phyloP scores from a whole-genome alignment of 2,329 filamentous ascomycete species.

The Colletotrichum gigasporum region DNA sequence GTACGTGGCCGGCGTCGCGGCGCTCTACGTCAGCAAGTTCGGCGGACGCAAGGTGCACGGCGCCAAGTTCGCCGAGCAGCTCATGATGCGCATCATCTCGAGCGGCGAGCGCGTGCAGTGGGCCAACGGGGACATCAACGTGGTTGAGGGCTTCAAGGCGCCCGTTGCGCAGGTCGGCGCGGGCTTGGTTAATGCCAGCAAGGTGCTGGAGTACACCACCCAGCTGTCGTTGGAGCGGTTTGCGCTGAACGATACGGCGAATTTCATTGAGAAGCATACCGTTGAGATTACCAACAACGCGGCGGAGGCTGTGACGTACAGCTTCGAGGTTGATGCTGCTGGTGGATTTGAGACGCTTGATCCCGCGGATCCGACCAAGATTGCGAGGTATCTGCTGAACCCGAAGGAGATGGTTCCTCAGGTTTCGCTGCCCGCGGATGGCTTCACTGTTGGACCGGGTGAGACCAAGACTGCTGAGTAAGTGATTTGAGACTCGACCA shows the following conservation, averaged over 20 bases:
- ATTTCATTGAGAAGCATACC: slow-evolving; percentile 41
- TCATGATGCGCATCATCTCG: slow-evolving; percentile 45
- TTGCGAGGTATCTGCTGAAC: slow-evolving; percentile 7
- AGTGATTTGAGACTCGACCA: not conserved
- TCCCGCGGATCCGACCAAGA: slow-evolving; percentile 7
- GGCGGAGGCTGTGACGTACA: slow-evolving; percentile 43
- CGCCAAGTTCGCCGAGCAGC: slow-evolving; percentile 40
- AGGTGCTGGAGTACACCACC: slow-evolving; percentile 49
- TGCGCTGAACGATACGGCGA: slow-evolving; percentile 53
- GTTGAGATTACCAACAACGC: slow-evolving; percentile 47
- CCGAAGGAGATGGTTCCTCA: slow-evolving; percentile 4
- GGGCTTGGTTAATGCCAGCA: slow-evolving; percentile 51
- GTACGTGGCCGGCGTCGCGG: slow-evolving; percentile 50
- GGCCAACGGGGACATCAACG: slow-evolving; percentile 5
- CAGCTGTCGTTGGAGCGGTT: slow-evolving; percentile 48
- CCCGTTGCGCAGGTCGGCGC: slow-evolving; percentile 50
- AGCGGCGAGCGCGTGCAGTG: slow-evolving; percentile 40
- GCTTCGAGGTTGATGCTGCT: slow-evolving; percentile 20
- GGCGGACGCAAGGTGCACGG: slow-evolving; percentile 47
- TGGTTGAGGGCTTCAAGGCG: slow-evolving; percentile 32
- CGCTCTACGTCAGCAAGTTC: slow-evolving; percentile 44
- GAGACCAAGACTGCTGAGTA: slow-evolving; percentile 9
- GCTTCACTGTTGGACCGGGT: slow-evolving; percentile 5
- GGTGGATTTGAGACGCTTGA: not conserved
- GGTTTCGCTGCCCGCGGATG: not conserved